These are phyloP conservation scores for Heterobasidion occidentale DNA, from an alignment of 1,284 basidiomycete genomes.

Conservation along the genomic window DNA sequence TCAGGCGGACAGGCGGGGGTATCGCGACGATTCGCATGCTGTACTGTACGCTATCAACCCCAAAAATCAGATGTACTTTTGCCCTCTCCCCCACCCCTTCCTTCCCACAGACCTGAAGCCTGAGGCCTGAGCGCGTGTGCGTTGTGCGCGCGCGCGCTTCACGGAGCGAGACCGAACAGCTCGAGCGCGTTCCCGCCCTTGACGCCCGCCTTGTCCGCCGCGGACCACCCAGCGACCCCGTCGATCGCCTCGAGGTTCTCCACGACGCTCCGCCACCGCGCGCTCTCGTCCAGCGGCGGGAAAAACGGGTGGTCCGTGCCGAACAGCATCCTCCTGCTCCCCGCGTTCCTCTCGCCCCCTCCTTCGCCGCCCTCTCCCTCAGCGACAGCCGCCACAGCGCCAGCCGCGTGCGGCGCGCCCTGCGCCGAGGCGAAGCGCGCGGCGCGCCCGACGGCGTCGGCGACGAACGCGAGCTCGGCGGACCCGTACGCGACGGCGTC, in stretches of 20 bases:
- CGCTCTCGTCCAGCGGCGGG: conserved; percentile 61
- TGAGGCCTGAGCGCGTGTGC: too few relatives aligned
- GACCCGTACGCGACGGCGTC: conserved; percentile 82
- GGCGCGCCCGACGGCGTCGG: conserved; percentile 59
- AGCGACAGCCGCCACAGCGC: conserved; percentile 13
- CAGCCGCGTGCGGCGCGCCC: conserved; percentile 21
- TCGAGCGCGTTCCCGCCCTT: conserved; percentile 63
- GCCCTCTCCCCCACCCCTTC: too few relatives aligned
- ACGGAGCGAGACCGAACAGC: conserved; percentile 39
- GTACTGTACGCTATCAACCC: too few relatives aligned
- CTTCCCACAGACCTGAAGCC: too few relatives aligned
- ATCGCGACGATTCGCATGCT: too few relatives aligned
- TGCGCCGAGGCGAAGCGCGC: conserved; percentile 32
- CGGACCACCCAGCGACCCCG: conserved; percentile 52
- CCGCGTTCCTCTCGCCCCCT: conserved; percentile 16
- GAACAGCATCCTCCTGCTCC: conserved; percentile 62
- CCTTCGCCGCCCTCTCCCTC: conserved; percentile 32
- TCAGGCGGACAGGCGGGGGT: background rate
- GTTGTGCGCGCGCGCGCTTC: too few relatives aligned
- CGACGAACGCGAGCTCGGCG: conserved; percentile 74
- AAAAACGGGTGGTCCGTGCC: conserved; percentile 91
- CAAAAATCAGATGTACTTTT: too few relatives aligned
- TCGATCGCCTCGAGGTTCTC: conserved; percentile 78
- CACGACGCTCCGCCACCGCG: conserved; percentile 77
- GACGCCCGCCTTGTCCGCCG: conserved; percentile 55